phyloP scores from a whole-genome alignment of 805 yeast species.

The Scheffersomyces amazonensis region DNA sequence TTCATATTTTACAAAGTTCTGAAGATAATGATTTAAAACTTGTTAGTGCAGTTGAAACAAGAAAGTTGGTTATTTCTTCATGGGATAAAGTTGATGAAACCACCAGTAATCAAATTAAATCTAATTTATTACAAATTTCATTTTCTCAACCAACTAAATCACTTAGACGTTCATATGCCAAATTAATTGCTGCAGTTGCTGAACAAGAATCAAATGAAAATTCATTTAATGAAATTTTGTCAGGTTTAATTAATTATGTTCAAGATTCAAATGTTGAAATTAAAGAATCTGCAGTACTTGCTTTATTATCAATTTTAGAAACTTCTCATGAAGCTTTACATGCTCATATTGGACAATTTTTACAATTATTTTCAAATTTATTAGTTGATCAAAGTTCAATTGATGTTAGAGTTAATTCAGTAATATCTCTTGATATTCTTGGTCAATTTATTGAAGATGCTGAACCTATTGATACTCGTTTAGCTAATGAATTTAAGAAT shows the following conservation, averaged over 20 bases:
- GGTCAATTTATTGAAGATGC: conserved; percentile 66
- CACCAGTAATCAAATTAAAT: conserved; percentile 60
- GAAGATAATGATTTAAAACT: conserved; percentile 73
- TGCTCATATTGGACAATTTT: conserved; percentile 61
- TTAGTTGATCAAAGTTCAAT: conserved; percentile 59
- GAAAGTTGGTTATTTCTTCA: conserved; percentile 70
- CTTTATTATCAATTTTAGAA: conserved; percentile 76
- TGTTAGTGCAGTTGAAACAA: conserved; percentile 94
- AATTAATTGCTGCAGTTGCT: conserved; percentile 86
- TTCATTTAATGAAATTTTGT: conserved; percentile 77
- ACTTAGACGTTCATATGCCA: conserved; percentile 85
- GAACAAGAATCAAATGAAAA: conserved; percentile 61
- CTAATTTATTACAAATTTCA: conserved; percentile 65
- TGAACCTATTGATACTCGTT: conserved; percentile 40
- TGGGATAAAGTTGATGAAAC: conserved; percentile 60
- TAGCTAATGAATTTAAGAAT: conserved; percentile 54
- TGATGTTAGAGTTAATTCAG: conserved; percentile 79
- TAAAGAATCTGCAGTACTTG: conserved; percentile 81
- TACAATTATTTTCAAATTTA: conserved; percentile 67
- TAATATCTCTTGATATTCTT: conserved; percentile 73
- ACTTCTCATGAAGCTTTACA: conserved; percentile 57
- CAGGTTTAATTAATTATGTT: conserved; percentile 63
- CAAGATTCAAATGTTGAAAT: conserved; percentile 49
- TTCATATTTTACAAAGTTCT: conserved; percentile 75
- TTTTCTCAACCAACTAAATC: conserved; percentile 61